Evolutionary conservation across 2,329 filamentous ascomycete genomes (phyloP), one percentile per base, ranked within the genome.

Genomic region (Botrytis medusae): DNA sequence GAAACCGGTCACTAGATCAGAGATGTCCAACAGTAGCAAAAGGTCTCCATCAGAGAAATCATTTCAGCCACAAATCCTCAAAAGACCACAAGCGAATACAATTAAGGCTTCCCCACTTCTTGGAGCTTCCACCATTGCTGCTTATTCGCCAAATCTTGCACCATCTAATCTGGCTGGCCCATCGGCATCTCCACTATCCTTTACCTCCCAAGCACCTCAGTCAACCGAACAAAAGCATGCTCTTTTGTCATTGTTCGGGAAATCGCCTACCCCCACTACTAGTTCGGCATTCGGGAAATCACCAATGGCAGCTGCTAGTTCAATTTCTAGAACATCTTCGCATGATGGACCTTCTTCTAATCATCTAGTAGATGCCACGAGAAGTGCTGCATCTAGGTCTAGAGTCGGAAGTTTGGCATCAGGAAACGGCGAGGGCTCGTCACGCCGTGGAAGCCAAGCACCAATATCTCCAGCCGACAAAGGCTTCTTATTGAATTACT

Each of bases 401-500:
- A 74, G 83, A 81, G 73, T 79, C 64, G 75, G 74, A 62, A 77
- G 75, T 75, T 59, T 81, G 72, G 76, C 77, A 69, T 78, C 81
- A 72, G 76, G 74, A 73, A 74, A 77, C 74, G 71, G 42, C 60
- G 63, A 72, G 75, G 48, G 22, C n/a, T 40, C 74, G 61, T 73
- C 78, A 54, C 83, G 85, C 59, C 83, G 86, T 18, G 84, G 84
- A 29, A 87, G 85, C 75, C 84, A 87, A 78, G 85, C 85, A 46
- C 84, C 87, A 20, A 89, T 90, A 62, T 92, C 91, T 6, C 88
- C 92, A 0, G 91, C 89, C 0, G 91, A 96, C 77, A 91, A 92
- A 79, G 90, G 86, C 25, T 96, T 96, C 78, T 83, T 97, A 79
- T 85, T 96, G 69, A 91, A 88, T 16, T 96, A 94, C 80, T 83